These are phyloP conservation scores for Colletotrichum simmondsii DNA, from an alignment of 2,329 filamentous ascomycete genomes.

Conservation along the genomic window DNA sequence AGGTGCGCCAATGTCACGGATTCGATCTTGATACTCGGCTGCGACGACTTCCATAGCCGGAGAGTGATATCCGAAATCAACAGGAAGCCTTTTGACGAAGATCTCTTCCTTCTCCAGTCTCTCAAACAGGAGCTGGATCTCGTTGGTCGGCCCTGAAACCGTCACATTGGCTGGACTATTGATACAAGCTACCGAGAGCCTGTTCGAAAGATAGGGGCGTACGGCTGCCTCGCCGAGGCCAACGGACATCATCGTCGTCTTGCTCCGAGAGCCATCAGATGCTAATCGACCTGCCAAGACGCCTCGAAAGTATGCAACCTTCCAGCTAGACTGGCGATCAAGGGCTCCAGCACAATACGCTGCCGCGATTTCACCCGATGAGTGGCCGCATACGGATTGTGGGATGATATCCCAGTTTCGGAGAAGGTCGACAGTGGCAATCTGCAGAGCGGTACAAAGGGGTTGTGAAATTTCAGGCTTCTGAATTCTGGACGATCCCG, in stretches of 20 bases:
- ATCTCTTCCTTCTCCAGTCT: slow-evolving; percentile 40
- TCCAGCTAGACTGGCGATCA: slow-evolving; percentile 50
- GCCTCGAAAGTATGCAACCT: slow-evolving; percentile 53
- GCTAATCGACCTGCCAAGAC: slow-evolving; percentile 19
- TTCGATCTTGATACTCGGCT: slow-evolving; percentile 44
- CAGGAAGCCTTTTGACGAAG: slow-evolving; percentile 47
- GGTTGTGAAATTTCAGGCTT: slow-evolving; percentile 51
- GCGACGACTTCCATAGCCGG: slow-evolving; percentile 52
- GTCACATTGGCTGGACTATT: slow-evolving; percentile 57
- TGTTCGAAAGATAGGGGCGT: slow-evolving; percentile 39
- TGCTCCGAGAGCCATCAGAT: not conserved
- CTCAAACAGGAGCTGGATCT: slow-evolving; percentile 44
- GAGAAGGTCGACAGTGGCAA: slow-evolving; percentile 53
- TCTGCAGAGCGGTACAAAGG: slow-evolving; percentile 52
- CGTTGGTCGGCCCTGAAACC: slow-evolving; percentile 50
- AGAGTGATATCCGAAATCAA: slow-evolving; percentile 57
- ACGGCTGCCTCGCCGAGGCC: slow-evolving; percentile 36
- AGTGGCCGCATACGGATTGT: slow-evolving; percentile 53
- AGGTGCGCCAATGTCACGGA: not conserved
- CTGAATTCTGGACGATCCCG: slow-evolving; percentile 39
- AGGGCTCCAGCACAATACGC: slow-evolving; percentile 52
- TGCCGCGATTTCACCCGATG: slow-evolving; percentile 58
- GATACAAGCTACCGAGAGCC: slow-evolving; percentile 52
- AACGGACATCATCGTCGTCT: slow-evolving; percentile 12
- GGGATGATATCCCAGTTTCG: slow-evolving; percentile 45